Percentiles rank a stretch among this genome's conserved stretches.
These are phyloP conservation scores for Aspergillus ellipticus DNA, from an alignment of 495 filamentous ascomycete species.

Conservation along the genomic window DNA sequence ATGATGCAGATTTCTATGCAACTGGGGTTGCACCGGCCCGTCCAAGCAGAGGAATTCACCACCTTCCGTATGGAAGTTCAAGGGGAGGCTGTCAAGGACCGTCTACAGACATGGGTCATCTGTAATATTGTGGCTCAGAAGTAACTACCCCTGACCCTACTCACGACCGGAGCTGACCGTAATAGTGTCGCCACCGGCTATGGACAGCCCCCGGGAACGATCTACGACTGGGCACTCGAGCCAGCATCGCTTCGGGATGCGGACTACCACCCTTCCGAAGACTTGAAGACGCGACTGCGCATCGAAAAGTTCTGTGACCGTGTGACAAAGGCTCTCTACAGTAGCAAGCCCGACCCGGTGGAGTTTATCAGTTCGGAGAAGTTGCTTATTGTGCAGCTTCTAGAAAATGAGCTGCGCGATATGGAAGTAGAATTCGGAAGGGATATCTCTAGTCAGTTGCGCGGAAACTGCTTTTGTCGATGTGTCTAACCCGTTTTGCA, in stretches of 20 bases:
- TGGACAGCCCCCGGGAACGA: conserved; percentile 78
- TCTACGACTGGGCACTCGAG: conserved; percentile 83
- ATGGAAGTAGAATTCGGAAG: conserved; percentile 48
- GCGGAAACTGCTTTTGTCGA: conserved; percentile 60
- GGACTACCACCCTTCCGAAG: conserved; percentile 62
- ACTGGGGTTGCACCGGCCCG: conserved; percentile 83
- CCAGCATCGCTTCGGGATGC: conserved; percentile 58
- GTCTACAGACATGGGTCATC: conserved; percentile 84
- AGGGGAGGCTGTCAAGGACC: conserved; percentile 79
- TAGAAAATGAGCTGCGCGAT: conserved; percentile 50
- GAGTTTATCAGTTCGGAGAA: conserved; percentile 73
- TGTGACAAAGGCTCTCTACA: conserved; percentile 81
- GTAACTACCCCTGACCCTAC: conserved; percentile 30
- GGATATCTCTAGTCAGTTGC: conserved; percentile 54
- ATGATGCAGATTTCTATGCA: conserved; percentile 97
- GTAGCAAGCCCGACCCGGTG: conserved; percentile 69
- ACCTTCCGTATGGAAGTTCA: conserved; percentile 75
- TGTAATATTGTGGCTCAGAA: conserved; percentile 89
- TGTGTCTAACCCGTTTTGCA: conserved; percentile 50
- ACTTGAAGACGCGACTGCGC: conserved; percentile 66
- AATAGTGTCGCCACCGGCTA: conserved; percentile 80
- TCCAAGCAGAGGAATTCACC: conserved; percentile 87
- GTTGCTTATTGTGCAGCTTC: conserved; percentile 57
- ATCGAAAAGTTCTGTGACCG: conserved; percentile 86
- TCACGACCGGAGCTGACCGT: conserved; percentile 15